A percentile compares a stretch with the other conserved stretches of the same genome.
phyloP scores from a whole-genome alignment of 345 rosid genomes.

The Cochlearia excelsa region DNA sequence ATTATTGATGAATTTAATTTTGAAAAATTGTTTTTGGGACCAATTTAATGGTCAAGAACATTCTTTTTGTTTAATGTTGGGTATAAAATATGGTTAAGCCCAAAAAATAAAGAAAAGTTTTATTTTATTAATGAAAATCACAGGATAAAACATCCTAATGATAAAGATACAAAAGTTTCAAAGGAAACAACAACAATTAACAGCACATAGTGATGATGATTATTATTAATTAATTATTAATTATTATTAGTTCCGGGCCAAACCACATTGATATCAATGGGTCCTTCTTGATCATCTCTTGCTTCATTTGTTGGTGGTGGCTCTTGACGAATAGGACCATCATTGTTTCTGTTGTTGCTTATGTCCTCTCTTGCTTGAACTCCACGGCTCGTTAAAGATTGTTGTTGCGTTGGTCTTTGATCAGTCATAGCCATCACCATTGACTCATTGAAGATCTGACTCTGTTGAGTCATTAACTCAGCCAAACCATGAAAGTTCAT shows the following conservation, averaged over 20 bases:
- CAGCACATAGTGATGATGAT: too few relatives aligned
- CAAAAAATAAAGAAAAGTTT: constrained; percentile 2
- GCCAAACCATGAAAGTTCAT: not conserved
- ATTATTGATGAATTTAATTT: too few relatives aligned
- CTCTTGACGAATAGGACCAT: not conserved
- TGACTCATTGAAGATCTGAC: too few relatives aligned
- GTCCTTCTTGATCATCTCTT: not conserved
- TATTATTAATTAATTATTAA: too few relatives aligned
- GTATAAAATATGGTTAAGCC: constrained; percentile 1
- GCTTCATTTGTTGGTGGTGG: not conserved
- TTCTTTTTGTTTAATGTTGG: not conserved
- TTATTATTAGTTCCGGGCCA: not conserved
- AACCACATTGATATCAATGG: not conserved
- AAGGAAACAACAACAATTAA: too few relatives aligned
- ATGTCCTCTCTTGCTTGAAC: too few relatives aligned
- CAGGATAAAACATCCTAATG: constrained; percentile 9
- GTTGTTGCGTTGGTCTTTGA: not conserved
- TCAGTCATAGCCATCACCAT: not conserved
- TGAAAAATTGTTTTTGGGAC: too few relatives aligned
- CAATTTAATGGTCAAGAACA: too few relatives aligned
- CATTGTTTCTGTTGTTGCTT: not conserved
- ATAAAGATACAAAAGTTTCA: not conserved
- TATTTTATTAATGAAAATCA: constrained; percentile 12
- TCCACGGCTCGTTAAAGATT: not conserved
- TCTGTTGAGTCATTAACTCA: constrained; percentile 6